Evolutionary conservation across 177 flowering plant genomes (phyloP).

Genomic region (Vitis hybrid): DNA sequence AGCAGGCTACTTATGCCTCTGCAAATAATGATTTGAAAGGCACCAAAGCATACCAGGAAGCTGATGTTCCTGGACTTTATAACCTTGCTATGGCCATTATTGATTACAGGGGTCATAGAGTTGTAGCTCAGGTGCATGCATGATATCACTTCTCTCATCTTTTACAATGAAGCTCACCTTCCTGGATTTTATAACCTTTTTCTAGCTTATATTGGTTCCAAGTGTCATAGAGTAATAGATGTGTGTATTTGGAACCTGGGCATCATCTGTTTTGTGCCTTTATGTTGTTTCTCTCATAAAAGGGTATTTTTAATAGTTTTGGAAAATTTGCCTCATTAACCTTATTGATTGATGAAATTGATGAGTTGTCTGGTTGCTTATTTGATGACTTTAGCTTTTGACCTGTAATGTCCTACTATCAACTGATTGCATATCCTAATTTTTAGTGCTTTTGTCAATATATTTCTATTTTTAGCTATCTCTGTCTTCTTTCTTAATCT

Average conservation of each 20-base stretch:
- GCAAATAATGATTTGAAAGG: constrained; percentile 99
- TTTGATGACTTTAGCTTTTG: neutral
- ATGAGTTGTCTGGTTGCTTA: neutral
- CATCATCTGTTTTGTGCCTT: neutral
- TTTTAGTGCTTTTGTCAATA: neutral
- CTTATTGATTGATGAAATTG: neutral
- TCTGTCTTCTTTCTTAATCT: neutral
- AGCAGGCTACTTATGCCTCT: constrained; percentile 98
- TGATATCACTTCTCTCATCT: neutral
- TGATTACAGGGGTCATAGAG: constrained; percentile 94
- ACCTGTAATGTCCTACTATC: neutral
- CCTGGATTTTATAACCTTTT: neutral
- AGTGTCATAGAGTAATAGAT: too few relatives aligned
- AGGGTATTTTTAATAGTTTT: neutral
- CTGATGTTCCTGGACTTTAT: constrained; percentile 91
- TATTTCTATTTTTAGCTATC: neutral
- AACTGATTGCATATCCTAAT: neutral
- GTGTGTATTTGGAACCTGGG: neutral
- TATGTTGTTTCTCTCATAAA: neutral
- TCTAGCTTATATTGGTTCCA: too few relatives aligned
- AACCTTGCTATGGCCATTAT: constrained; percentile 98
- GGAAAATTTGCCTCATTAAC: neutral
- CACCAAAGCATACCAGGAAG: constrained; percentile 95
- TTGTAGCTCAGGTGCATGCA: constrained; percentile 12
- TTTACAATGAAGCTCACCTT: neutral